These are phyloP conservation scores for Mycosphaerella sp. DNA, from an alignment of 2,329 filamentous ascomycete species.

Conservation along the genomic window DNA sequence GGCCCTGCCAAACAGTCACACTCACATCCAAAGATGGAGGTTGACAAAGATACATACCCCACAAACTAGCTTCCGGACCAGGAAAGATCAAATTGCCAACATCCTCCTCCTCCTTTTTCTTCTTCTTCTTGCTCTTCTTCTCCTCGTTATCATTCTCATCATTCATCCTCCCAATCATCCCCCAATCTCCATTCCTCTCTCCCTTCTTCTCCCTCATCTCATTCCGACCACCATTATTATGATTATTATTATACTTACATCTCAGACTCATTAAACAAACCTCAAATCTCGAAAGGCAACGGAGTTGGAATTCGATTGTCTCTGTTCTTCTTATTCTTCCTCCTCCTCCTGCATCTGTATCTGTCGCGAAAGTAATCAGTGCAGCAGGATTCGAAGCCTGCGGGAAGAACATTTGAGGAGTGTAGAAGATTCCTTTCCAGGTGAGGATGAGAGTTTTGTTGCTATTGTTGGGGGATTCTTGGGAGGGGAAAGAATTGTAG, in stretches of 20 bases:
- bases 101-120: too few species aligned
- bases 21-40: conserved; percentile 1
- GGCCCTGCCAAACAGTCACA: conserved; percentile 6
- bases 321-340: too few species aligned
- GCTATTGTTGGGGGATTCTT: neutral
- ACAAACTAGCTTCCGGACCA: neutral
- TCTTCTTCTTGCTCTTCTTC: too few species aligned
- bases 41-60: conserved; percentile 12
- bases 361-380: neutral
- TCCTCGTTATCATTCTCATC: too few species aligned
- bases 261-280: neutral
- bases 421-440: conserved; percentile 5
- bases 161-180: too few species aligned
- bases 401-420: conserved; percentile 5
- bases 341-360: neutral
- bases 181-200: too few species aligned
- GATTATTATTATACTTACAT: too few species aligned
- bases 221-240: too few species aligned
- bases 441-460: conserved; percentile 2
- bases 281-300: conserved; percentile 6
- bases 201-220: too few species aligned
- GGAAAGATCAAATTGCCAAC: neutral
- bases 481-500: neutral
- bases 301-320: conserved; percentile 9
- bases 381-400: conserved; percentile 3